Evolutionary conservation across 2,329 filamentous ascomycete genomes (phyloP).

Genomic region (Fusarium vanettenii): DNA sequence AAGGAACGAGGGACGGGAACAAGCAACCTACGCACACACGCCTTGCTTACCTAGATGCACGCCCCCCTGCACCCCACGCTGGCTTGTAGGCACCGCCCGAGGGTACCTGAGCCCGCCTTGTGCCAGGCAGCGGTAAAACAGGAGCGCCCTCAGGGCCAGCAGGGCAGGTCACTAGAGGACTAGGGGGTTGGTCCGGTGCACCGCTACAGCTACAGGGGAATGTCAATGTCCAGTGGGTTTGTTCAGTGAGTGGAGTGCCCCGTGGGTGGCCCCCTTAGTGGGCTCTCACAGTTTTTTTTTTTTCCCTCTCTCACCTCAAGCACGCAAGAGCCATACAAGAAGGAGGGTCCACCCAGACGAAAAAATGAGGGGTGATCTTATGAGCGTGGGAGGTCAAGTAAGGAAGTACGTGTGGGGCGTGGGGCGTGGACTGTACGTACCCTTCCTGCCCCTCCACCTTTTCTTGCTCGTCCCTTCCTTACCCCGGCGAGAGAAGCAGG

Average conservation of each 20-base stretch:
- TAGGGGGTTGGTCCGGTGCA: conserved; percentile 26
- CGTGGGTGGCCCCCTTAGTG: conserved; percentile 32
- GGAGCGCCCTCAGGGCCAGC: conserved; percentile 27
- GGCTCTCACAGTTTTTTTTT: conserved; percentile 11
- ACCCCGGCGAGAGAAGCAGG: conserved; percentile 46
- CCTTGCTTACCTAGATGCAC: conserved; percentile 3
- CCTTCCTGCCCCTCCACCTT: conserved; percentile 37
- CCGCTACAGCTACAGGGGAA: conserved; percentile 28
- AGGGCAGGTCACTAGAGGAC: conserved; percentile 30
- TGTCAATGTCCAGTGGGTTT: conserved; percentile 18
- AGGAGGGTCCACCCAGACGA: conserved; percentile 12
- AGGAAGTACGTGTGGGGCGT: conserved; percentile 25
- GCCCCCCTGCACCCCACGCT: conserved; percentile 31
- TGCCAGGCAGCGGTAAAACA: conserved; percentile 42
- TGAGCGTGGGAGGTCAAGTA: conserved; percentile 14
- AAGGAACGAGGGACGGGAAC: conserved; percentile 38
- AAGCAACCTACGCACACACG: conserved; percentile 11
- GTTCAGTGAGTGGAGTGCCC: conserved; percentile 16
- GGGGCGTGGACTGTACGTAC: conserved; percentile 31
- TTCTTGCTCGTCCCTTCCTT: conserved; percentile 24
- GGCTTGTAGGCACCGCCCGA: conserved; percentile 33
- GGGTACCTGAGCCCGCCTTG: conserved; percentile 39
- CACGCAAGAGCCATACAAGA: neutral
- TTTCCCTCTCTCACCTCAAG: neutral
- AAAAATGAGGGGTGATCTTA: conserved; percentile 13